Percentiles rank a stretch among this genome's conserved stretches.
Evolutionary conservation across 495 filamentous ascomycete genomes (phyloP).

Genomic region (Aspergillus sparsus): DNA sequence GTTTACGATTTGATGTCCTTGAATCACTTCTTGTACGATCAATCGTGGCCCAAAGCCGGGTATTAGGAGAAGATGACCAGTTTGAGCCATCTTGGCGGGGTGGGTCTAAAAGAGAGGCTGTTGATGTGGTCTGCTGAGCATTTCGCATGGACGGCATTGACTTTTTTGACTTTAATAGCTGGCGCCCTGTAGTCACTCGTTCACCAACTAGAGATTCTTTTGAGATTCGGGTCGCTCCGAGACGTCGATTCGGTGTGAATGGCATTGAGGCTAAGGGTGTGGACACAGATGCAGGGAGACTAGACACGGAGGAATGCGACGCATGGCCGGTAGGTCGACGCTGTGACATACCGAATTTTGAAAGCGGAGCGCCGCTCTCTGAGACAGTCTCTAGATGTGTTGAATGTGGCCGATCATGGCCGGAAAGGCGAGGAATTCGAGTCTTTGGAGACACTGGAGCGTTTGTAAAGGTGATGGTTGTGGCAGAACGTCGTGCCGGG

Average conservation of each 20-base stretch:
- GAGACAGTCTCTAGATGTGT: slow-evolving; percentile 84
- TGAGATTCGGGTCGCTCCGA: slow-evolving; percentile 58
- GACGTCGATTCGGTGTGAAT: slow-evolving; percentile 58
- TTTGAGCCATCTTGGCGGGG: slow-evolving; percentile 43
- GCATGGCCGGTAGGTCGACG: slow-evolving; percentile 65
- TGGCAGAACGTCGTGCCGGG: slow-evolving; percentile 70
- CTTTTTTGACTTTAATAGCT: slow-evolving; percentile 79
- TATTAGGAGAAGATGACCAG: slow-evolving; percentile 45
- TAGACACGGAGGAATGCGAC: slow-evolving; percentile 65
- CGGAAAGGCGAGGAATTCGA: slow-evolving; percentile 63
- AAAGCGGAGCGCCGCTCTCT: slow-evolving; percentile 77
- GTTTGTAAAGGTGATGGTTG: slow-evolving; percentile 89
- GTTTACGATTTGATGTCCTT: slow-evolving; percentile 56
- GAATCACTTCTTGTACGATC: slow-evolving; percentile 60
- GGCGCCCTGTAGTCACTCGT: slow-evolving; percentile 68
- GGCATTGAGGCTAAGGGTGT: slow-evolving; percentile 53
- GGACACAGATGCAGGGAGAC: slow-evolving; percentile 57
- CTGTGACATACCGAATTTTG: slow-evolving; percentile 57
- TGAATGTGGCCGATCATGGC: slow-evolving; percentile 66
- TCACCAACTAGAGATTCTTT: slow-evolving; percentile 54
- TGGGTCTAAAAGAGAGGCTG: slow-evolving; percentile 37
- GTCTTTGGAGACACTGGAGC: slow-evolving; percentile 50
- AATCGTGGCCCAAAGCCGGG: slow-evolving; percentile 70
- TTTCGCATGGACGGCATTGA: slow-evolving; percentile 80
- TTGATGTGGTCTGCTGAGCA: slow-evolving; percentile 39